Conservation (phyloP, 805 yeast genomes). For the Tetrapisispora iriomotensis region DNA sequence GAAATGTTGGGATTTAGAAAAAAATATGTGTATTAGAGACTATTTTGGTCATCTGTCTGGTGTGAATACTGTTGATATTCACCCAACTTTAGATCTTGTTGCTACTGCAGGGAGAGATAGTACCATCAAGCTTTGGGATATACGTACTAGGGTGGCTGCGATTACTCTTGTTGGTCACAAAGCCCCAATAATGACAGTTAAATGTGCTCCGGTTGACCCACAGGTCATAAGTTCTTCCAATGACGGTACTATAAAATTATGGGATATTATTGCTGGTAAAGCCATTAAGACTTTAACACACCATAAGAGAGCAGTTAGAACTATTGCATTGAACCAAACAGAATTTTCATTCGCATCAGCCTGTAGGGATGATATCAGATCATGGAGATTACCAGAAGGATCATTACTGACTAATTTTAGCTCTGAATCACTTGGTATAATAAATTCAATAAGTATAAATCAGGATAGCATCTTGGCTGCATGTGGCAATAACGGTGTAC, state of each 20-base stretch:
- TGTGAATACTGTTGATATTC: slow-evolving; percentile 72
- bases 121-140: slow-evolving; percentile 87
- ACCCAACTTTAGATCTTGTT: slow-evolving; percentile 74
- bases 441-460: slow-evolving; percentile 62
- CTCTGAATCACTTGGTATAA: slow-evolving; percentile 34
- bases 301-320: slow-evolving; percentile 74
- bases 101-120: slow-evolving; percentile 87
- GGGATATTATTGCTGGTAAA: slow-evolving; percentile 78
- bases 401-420: slow-evolving; percentile 49
- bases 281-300: slow-evolving; percentile 67
- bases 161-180: slow-evolving; percentile 77
- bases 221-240: slow-evolving; percentile 75
- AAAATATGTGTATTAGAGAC: slow-evolving; percentile 68
- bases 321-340: slow-evolving; percentile 54
- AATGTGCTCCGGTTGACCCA: slow-evolving; percentile 65
- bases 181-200: slow-evolving; percentile 60
- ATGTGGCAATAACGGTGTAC: slow-evolving; percentile 77
- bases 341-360: slow-evolving; percentile 73
- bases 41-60: slow-evolving; percentile 94
- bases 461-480: slow-evolving; percentile 55
- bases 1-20: slow-evolving; percentile 93
- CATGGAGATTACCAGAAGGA: slow-evolving; percentile 79
- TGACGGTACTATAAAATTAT: slow-evolving; percentile 78
- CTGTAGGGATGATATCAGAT: slow-evolving; percentile 69
- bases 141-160: slow-evolving; percentile 65